Conservation (phyloP, 495 filamentous ascomycete genomes). For the Symbiotaphrina buchneri region DNA sequence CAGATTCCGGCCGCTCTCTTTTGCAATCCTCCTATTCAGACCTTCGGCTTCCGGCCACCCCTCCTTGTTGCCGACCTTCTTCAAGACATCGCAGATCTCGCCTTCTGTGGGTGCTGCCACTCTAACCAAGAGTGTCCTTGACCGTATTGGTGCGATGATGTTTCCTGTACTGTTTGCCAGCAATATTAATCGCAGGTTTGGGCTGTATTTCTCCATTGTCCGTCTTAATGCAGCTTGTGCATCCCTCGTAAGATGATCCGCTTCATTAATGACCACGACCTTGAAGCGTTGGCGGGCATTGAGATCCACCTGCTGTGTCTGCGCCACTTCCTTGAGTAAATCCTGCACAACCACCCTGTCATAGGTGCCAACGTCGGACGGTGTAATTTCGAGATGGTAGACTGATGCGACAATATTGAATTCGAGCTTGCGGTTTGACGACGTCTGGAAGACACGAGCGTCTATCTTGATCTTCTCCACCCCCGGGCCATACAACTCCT, state of each 20-base stretch:
- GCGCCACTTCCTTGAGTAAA: slow-evolving; percentile 89
- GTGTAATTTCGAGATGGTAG: slow-evolving; percentile 96
- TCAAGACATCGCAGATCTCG: slow-evolving; percentile 63
- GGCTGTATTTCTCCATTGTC: slow-evolving; percentile 98
- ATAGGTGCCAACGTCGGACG: slow-evolving; percentile 89
- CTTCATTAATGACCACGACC: slow-evolving; percentile 97
- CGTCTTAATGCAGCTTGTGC: slow-evolving; percentile 85
- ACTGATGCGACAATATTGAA: slow-evolving; percentile 94
- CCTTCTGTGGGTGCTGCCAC: slow-evolving; percentile 73
- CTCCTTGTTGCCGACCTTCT: slow-evolving; percentile 51
- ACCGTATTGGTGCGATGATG: slow-evolving; percentile 91
- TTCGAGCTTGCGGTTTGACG: slow-evolving; percentile 85
- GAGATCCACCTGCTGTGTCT: slow-evolving; percentile 93
- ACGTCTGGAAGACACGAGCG: slow-evolving; percentile 85
- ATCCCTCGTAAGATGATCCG: slow-evolving; percentile 85
- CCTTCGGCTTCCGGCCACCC: slow-evolving; percentile 45
- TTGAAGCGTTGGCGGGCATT: slow-evolving; percentile 82
- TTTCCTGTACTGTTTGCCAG: slow-evolving; percentile 89
- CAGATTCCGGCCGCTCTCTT: slow-evolving; percentile 81
- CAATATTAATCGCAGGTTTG: slow-evolving; percentile 76
- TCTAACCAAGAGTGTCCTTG: slow-evolving; percentile 68
- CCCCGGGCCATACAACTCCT: slow-evolving; percentile 76
- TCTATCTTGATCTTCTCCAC: slow-evolving; percentile 98
- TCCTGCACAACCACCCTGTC: slow-evolving; percentile 92
- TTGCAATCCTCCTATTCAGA: slow-evolving; percentile 64